Percentiles rank a stretch among this genome's conserved stretches.
Conservation (phyloP, 2,329 filamentous ascomycete species). For the Trichoderma afroharzianum region DNA sequence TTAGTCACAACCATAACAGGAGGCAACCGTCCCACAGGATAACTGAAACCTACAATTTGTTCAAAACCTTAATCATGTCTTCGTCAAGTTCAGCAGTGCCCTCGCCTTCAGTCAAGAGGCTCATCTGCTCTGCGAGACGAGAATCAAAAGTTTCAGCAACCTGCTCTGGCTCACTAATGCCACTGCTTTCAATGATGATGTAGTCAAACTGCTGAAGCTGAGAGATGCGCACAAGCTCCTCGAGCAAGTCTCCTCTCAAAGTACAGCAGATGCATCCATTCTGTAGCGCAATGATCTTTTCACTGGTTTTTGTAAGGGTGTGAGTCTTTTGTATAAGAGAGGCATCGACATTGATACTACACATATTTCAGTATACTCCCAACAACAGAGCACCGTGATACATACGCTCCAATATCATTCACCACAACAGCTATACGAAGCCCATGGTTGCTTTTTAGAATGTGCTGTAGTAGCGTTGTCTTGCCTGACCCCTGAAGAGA, state of each 20-base stretch:
- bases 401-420: conserved; percentile 64
- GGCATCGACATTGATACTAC: conserved; percentile 63
- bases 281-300: conserved; percentile 65
- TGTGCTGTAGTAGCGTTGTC: conserved; percentile 66
- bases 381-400: neutral
- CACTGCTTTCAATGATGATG: conserved; percentile 67
- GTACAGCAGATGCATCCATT: conserved; percentile 78
- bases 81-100: conserved; percentile 33
- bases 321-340: conserved; percentile 55
- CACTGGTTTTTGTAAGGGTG: conserved; percentile 54
- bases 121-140: conserved; percentile 48
- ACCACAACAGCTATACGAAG: conserved; percentile 69
- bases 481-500: conserved; percentile 61
- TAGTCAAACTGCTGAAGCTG: conserved; percentile 65
- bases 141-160: conserved; percentile 70
- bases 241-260: conserved; percentile 64
- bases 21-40: too few species aligned
- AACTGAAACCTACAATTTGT: conserved; percentile 32
- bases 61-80: conserved; percentile 34
- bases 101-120: conserved; percentile 30
- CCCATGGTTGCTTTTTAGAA: conserved; percentile 64
- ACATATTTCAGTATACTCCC: neutral
- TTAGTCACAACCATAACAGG: neutral
- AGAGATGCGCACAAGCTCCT: conserved; percentile 62
- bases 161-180: conserved; percentile 70